These are phyloP conservation scores for Entophlyctis luteolus DNA, from an alignment of 192 early-diverging fungal genomes.

Conservation along the genomic window DNA sequence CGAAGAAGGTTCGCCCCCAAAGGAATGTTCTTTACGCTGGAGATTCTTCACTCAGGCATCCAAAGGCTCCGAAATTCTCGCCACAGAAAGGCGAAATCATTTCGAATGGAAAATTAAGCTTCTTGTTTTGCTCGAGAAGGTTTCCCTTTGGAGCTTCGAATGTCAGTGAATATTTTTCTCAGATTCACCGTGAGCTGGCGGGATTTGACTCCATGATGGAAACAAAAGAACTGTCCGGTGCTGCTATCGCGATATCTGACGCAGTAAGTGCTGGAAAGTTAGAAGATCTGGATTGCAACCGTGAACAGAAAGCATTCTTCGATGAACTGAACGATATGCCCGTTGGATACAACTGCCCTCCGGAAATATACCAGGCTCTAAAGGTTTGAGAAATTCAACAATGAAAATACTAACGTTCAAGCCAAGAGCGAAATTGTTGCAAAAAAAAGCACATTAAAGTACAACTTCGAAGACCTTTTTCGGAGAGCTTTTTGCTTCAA, in stretches of 20 bases:
- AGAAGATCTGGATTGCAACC: background rate
- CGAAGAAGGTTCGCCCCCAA: constrained; percentile 11
- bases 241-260: constrained; percentile 22
- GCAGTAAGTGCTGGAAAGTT: constrained; percentile 13
- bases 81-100: background rate
- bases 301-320: constrained; percentile 13
- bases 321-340: constrained; percentile 15
- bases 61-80: background rate
- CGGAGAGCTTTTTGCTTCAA: constrained; percentile 19
- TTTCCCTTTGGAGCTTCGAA: background rate
- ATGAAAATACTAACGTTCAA: constrained; percentile 1
- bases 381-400: constrained; percentile 11
- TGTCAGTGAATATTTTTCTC: too few species aligned
- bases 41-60: background rate
- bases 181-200: constrained; percentile 27
- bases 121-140: constrained; percentile 14
- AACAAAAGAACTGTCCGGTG: constrained; percentile 17
- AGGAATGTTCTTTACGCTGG: background rate
- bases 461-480: constrained; percentile 22
- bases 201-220: constrained; percentile 23
- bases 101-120: constrained; percentile 17
- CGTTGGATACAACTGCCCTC: background rate
- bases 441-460: constrained; percentile 15
- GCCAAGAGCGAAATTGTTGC: background rate
- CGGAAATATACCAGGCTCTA: constrained; percentile 16